Base-by-base conservation (phyloP, 805 yeast species). In the Lachancea quebecensis region DNA sequence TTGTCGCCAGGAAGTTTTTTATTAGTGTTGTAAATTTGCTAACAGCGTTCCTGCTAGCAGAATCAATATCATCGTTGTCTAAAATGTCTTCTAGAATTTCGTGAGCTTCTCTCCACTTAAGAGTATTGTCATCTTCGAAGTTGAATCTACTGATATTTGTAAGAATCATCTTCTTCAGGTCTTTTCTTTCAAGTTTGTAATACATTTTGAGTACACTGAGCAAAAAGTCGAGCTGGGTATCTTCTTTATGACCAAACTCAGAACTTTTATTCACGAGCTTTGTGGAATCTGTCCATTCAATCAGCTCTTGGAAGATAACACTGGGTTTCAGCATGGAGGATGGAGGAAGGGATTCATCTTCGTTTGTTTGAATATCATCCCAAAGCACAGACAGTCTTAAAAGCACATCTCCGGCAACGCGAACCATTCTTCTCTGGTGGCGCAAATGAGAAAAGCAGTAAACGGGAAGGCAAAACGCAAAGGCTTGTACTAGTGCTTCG, bases 381-480 rank as follows among this genome's bases (percentile, higher is more conserved):
- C 70, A 68, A 6, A 69, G 57, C 37, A 66, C 68, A 51, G 78
- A 77, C 48, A 85, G 62, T 54, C 93, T 69, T 44, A 70, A 67
- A 34, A 85, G 64, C 2, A 85, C 78, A 63, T 84, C 91, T 3
- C 81, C 78, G 28, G 83, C 80, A 25, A 85, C 73, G 29, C 77
- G 65, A 6, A 81, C 73, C 56, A 89, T 65, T 48, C 81, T 71
- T 40, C 72, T 74, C 60, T 87, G 96, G 59, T 89, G 95, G 14
- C 67, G 67, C 0, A 71, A 68, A 55, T 82, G 89, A 30, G 95
- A 84, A 57, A 79, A 84, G 33, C 93, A 81, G 60, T 85, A 88
- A 0, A 85, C 95, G 0, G 97, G 96, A 14, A 90, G 71, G 60
- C 95, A 89, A 57, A 86, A 90, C 9, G 93, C 78, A 48, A 90